phyloP scores from a whole-genome alignment of 2,329 filamentous ascomycete species.

The Calonectria pseudoturangicola region DNA sequence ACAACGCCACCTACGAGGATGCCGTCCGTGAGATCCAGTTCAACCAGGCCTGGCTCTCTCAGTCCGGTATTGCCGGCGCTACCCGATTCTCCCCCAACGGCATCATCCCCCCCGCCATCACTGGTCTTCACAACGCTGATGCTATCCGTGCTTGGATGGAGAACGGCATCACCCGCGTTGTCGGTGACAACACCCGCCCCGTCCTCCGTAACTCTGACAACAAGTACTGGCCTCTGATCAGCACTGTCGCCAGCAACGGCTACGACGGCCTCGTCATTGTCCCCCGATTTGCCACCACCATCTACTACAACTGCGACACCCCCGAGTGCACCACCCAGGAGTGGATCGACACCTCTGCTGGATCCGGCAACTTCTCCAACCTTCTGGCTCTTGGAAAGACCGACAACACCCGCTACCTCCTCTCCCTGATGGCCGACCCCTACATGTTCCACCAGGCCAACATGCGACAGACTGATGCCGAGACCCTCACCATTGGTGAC shows the following conservation, averaged over 20 bases:
- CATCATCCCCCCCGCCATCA: conserved; percentile 44
- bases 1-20: conserved; percentile 45
- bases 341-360: conserved; percentile 45
- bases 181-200: conserved; percentile 44
- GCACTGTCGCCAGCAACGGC: conserved; percentile 38
- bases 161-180: conserved; percentile 40
- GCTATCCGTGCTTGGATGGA: conserved; percentile 44
- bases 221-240: conserved; percentile 43
- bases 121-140: conserved; percentile 45
- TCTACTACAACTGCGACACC: conserved; percentile 47
- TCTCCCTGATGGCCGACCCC: conserved; percentile 40
- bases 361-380: conserved; percentile 31
- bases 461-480: conserved; percentile 41
- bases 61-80: conserved; percentile 44
- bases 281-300: conserved; percentile 44
- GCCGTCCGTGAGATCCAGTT: conserved; percentile 44
- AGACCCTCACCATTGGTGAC: conserved; percentile 37
- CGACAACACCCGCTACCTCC: conserved; percentile 43
- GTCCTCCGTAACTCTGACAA: conserved; percentile 30
- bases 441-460: conserved; percentile 49
- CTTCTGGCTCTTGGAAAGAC: conserved; percentile 36
- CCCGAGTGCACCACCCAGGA: conserved; percentile 43
- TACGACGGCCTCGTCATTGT: conserved; percentile 41
- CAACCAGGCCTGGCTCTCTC: conserved; percentile 44
- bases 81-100: conserved; percentile 41